These are phyloP conservation scores for Hemileia vastatrix DNA, from an alignment of 1,284 basidiomycete species.

Conservation along the genomic window DNA sequence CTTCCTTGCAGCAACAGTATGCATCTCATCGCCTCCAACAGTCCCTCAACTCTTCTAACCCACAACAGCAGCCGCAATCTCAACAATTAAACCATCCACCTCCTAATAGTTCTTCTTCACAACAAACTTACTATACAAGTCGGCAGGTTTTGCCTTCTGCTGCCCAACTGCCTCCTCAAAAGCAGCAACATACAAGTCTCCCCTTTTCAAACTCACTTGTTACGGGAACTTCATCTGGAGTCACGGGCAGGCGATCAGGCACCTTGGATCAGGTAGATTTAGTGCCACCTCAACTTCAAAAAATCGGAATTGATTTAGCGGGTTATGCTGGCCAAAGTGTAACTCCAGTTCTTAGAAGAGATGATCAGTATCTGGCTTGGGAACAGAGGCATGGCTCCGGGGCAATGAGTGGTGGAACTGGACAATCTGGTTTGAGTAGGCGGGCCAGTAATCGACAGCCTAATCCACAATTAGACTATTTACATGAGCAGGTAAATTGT, in stretches of 20 bases:
- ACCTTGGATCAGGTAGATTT: slow-evolving; percentile 76
- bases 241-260: slow-evolving; percentile 59
- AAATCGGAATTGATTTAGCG: slow-evolving; percentile 40
- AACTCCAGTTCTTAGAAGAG: slow-evolving; percentile 37
- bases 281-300: slow-evolving; percentile 71
- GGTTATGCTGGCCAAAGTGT: slow-evolving; percentile 28
- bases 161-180: neutral
- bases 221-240: slow-evolving; percentile 41
- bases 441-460: slow-evolving; percentile 61
- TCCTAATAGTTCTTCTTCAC: no score
- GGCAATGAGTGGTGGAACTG: slow-evolving; percentile 77
- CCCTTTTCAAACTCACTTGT: slow-evolving; percentile 19
- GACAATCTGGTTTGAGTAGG: slow-evolving; percentile 59
- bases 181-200: slow-evolving; percentile 12
- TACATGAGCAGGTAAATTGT: slow-evolving; percentile 72
- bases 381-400: slow-evolving; percentile 57
- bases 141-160: neutral
- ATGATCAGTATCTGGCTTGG: slow-evolving; percentile 38
- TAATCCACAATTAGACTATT: slow-evolving; percentile 74
- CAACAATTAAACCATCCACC: slow-evolving; percentile 18
- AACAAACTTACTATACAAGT: slow-evolving; percentile 12
- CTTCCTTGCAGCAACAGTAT: slow-evolving; percentile 28
- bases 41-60: slow-evolving; percentile 1
- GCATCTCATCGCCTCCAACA: slow-evolving; percentile 18
- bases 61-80: slow-evolving; percentile 15